These are phyloP conservation scores for Paracorniculantispora psalliotae DNA, from an alignment of 2,329 filamentous ascomycete genomes.

Conservation along the genomic window DNA sequence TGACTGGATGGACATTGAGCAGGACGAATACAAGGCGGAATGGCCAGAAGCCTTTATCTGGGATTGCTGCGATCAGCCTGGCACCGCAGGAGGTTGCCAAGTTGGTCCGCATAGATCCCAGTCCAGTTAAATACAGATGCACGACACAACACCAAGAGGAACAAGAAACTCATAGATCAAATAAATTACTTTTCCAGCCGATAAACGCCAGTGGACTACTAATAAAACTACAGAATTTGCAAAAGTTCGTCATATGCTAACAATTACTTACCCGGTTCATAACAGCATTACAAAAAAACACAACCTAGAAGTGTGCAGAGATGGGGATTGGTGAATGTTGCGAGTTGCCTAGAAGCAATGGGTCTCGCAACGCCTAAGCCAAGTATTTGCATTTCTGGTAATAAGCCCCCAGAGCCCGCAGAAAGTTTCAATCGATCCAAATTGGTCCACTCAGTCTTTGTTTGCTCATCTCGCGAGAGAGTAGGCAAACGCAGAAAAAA, in stretches of 20 bases:
- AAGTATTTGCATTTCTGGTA: slow-evolving; percentile 16
- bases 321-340: not conserved
- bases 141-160: not conserved
- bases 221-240: slow-evolving; percentile 13
- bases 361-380: slow-evolving; percentile 3
- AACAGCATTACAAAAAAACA: slow-evolving; percentile 9
- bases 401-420: slow-evolving; percentile 35
- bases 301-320: slow-evolving; percentile 11
- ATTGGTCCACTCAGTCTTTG: slow-evolving; percentile 26
- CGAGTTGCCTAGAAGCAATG: not conserved
- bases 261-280: slow-evolving; percentile 14
- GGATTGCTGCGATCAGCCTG: slow-evolving; percentile 18
- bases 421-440: slow-evolving; percentile 32
- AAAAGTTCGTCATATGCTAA: not conserved
- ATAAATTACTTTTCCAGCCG: slow-evolving; percentile 11
- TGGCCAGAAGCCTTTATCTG: slow-evolving; percentile 21
- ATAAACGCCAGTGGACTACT: slow-evolving; percentile 8
- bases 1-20: slow-evolving; percentile 18
- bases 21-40: slow-evolving; percentile 10
- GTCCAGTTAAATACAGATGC: not conserved
- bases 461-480: not conserved
- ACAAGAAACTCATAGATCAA: not conserved
- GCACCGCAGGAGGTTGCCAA: slow-evolving; percentile 15
- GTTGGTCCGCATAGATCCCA: not conserved
- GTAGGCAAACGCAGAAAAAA: slow-evolving; percentile 10